These are phyloP conservation scores for Podosphaera aphanis DNA, from an alignment of 2,329 filamentous ascomycete genomes.

Conservation along the genomic window DNA sequence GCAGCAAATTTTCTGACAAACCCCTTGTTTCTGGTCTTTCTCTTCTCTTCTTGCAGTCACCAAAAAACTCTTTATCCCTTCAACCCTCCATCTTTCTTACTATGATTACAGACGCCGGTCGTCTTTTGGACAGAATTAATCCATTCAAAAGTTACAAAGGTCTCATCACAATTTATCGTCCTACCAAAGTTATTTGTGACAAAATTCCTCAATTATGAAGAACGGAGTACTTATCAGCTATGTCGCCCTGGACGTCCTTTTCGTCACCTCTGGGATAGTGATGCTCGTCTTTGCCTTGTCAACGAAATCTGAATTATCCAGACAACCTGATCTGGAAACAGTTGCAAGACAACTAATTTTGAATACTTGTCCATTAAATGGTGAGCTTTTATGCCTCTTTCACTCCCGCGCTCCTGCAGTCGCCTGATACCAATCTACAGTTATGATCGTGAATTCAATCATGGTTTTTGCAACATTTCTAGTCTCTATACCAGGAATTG, in stretches of 20 bases:
- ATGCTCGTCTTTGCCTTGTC: slow-evolving; percentile 28
- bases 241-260: slow-evolving; percentile 26
- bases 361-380: slow-evolving; percentile 26
- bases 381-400: slow-evolving; percentile 17
- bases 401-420: too few relatives aligned
- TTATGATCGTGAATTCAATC: slow-evolving; percentile 47
- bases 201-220: slow-evolving; percentile 17
- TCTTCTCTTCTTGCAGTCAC: too few relatives aligned
- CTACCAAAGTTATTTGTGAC: too few relatives aligned
- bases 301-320: slow-evolving; percentile 21
- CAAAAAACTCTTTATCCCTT: too few relatives aligned
- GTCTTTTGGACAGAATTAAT: too few relatives aligned
- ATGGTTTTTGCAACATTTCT: slow-evolving; percentile 49
- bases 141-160: too few relatives aligned
- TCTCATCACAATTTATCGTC: too few relatives aligned
- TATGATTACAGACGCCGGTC: too few relatives aligned
- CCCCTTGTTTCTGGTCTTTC: too few relatives aligned
- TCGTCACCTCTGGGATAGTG: slow-evolving; percentile 26
- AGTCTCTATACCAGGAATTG: slow-evolving; percentile 45
- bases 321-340: slow-evolving; percentile 22
- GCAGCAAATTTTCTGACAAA: too few relatives aligned
- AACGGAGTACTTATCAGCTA: slow-evolving; percentile 29
- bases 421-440: slow-evolving; percentile 20
- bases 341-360: slow-evolving; percentile 28
- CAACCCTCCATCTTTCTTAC: too few relatives aligned